Evolutionary conservation across 1,284 basidiomycete genomes (phyloP), one percentile per base, ranked within the genome.

Genomic region (Ustilago bromivora): DNA sequence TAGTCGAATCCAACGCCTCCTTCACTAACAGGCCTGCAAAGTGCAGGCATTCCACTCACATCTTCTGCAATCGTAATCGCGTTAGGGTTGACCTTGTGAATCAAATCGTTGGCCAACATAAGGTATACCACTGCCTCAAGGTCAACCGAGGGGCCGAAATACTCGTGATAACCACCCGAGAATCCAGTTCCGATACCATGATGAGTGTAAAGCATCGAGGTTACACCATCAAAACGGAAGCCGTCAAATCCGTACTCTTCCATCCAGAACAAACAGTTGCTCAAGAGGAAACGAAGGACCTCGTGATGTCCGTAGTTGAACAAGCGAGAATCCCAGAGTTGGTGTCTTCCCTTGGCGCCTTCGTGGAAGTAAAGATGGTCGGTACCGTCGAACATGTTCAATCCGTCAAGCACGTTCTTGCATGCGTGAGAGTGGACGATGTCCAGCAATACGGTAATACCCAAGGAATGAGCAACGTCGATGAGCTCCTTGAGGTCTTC

Each of bases 1-100:
- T 98, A 99, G 88, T 99, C 96, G 87, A 99, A 99, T 1, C 96
- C 96, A 57, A 99, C 89, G 31, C 96, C 96, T 53, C 96, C 96
- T 77, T 92, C 90, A 23, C 88, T 82, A 32, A 93, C 91, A 0
- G 95, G 91, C 17, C 91, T 89, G 82, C 96, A 93, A 23, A 99
- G 91, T 1, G 97, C 91, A 1, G 96, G 96, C 96, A 99, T 99
- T 28, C 96, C 96, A 12, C 95, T 97, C 23, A 96, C 96, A 83
- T 99, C 96, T 87, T 99, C 96, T 12, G 96, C 96, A 76, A 99
- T 97, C 32, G 95, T 96, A 84, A 97, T 91, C 49, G 90, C 88
- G 38, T 89, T 87, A 1, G 95, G 95, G 86, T 92, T 95, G 53
- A 96, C 87, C 4, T 89, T 79, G 86, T 96, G 96, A 83, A 98